phyloP scores from a whole-genome alignment of 208 protist genomes.

The Trypanosoma melophagium region DNA sequence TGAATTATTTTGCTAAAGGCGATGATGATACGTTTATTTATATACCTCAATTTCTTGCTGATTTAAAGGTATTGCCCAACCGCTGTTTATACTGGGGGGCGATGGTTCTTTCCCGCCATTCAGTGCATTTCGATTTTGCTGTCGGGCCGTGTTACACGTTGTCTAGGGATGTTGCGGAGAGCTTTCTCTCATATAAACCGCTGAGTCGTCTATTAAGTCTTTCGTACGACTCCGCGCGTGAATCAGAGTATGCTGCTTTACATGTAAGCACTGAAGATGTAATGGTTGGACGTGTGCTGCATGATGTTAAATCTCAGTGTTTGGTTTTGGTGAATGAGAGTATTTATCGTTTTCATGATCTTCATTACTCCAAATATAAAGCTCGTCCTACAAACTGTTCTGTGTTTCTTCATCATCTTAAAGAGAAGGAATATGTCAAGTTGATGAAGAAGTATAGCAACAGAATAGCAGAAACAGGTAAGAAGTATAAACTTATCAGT shows the following conservation, averaged over 20 bases:
- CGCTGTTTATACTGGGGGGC: slow-evolving; percentile 12
- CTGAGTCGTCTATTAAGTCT: not conserved
- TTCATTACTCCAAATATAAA: no score
- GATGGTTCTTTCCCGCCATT: no score
- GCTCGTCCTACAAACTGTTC: no score
- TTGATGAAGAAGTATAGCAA: no score
- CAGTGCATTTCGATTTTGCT: not conserved
- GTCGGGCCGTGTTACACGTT: not conserved
- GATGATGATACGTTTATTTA: slow-evolving; percentile 58
- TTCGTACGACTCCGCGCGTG: not conserved
- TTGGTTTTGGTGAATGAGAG: no score
- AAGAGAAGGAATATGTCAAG: no score
- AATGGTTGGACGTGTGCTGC: slow-evolving; percentile 1
- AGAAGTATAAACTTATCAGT: no score
- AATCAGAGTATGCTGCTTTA: not conserved
- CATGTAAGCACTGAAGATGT: not conserved
- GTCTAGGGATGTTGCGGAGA: not conserved
- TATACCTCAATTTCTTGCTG: slow-evolving; percentile 54
- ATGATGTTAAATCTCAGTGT: not conserved
- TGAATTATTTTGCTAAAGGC: slow-evolving; percentile 45
- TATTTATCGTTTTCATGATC: no score
- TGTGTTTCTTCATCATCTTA: no score
- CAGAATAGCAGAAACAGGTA: no score
- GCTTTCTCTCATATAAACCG: not conserved
- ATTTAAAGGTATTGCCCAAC: slow-evolving; percentile 28